Base-by-base conservation (phyloP, 1,284 basidiomycete species). In the Moniliella sp. region DNA sequence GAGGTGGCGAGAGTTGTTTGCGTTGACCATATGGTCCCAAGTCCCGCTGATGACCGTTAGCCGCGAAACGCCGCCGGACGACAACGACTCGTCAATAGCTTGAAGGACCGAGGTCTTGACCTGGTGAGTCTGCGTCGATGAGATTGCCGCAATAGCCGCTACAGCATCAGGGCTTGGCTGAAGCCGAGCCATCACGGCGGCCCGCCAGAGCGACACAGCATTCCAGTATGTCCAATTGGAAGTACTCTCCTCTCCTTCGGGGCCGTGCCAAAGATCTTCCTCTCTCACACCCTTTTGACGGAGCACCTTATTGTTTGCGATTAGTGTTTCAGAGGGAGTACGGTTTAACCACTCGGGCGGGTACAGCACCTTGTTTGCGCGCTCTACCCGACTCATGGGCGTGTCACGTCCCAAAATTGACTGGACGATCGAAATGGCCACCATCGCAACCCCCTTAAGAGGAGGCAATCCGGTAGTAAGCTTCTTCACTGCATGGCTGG, bases 11-110 rank as follows among this genome's bases (percentile, higher is more conserved):
- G 74, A 76, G 40, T 76, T 71, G 2, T 48, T 45, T 0, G 72
- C 66, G 11, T 66, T 49, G 15, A 86, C 69, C 2, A 84, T 61
- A 29, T 71, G 46, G 52, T 86, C 81, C 2, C 70, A 59, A 43
- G 80, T 75, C 2, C 80, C 82, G 0, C 73, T 77, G 11, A 81
- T 49, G 39, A 84, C 74, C 9, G 68, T 42, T 3, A 81, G 68
- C 23, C 45, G 70, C 7, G 70, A 67, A 10, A 83, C 67, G 2
- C 62, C 62, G 0, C 56, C 50, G 2, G 73, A 69, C 28, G 84
- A 72, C 19, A 48, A 48, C 4, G 57, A 56, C n/a, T 23, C 21
- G 21, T 7, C n/a, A n/a, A 7, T 23, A 23, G 7, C 8, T n/a
- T n/a, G 7, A 9, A 82, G 66, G 1, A 70, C 67, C 0, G 66